Percentiles rank a stretch among this genome's conserved stretches.
Conservation (phyloP, 805 yeast species). For the Saturnispora hagleri region DNA sequence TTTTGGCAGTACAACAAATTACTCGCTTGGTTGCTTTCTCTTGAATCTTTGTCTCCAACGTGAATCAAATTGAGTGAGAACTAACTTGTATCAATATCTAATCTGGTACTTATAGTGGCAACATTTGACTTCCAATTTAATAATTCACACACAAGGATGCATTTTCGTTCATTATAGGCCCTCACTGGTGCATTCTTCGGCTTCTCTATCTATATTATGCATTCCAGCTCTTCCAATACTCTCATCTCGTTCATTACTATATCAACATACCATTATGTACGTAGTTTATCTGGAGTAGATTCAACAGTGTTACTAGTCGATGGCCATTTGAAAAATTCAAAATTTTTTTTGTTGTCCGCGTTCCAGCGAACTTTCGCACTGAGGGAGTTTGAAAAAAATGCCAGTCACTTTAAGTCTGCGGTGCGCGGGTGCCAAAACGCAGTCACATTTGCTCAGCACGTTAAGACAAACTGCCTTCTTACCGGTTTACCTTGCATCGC, state of each 20-base stretch:
- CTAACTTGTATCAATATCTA: no score
- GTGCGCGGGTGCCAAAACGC: slow-evolving; percentile 3
- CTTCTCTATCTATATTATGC: not conserved
- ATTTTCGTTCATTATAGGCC: not conserved
- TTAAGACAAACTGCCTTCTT: no score
- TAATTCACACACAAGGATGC: not conserved
- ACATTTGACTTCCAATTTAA: no score
- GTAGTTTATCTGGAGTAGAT: slow-evolving; percentile 5
- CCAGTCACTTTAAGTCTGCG: not conserved
- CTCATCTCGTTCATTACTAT: not conserved
- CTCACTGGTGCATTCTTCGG: not conserved
- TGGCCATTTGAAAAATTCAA: slow-evolving; percentile 3
- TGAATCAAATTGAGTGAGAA: no score
- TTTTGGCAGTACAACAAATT: no score
- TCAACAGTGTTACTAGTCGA: not conserved
- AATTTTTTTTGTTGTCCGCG: not conserved
- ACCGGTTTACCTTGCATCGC: no score
- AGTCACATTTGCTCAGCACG: slow-evolving; percentile 1
- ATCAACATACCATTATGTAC: slow-evolving; percentile 4
- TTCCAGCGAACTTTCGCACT: not conserved
- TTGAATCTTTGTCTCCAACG: no score
- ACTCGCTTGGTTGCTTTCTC: no score
- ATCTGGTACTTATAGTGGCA: no score
- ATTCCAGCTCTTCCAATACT: not conserved
- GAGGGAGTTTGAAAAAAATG: not conserved